Evolutionary conservation across 129 eudicot genomes (phyloP).

Genomic region (Flaveria linearis): DNA sequence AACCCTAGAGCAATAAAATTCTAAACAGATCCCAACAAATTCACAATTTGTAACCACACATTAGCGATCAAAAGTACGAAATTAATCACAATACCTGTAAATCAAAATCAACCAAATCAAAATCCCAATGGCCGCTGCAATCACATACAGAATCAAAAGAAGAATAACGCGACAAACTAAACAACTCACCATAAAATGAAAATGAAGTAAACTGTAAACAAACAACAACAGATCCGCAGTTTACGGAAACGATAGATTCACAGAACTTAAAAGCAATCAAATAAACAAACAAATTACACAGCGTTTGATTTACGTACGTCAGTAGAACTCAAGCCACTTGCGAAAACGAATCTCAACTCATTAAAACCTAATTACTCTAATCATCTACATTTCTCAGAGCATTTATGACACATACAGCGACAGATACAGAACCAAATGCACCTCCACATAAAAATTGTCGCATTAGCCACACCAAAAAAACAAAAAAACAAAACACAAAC

Average conservation of each 20-base stretch:
- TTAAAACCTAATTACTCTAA: constrained; percentile 30
- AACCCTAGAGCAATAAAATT: constrained; percentile 16
- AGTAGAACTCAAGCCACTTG: constrained; percentile 14
- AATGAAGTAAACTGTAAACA: constrained; percentile 13
- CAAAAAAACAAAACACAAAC: neutral
- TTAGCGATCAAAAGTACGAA: neutral
- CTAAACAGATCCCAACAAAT: constrained; percentile 42
- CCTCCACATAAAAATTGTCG: constrained; percentile 13
- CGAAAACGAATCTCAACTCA: neutral
- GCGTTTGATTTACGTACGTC: neutral
- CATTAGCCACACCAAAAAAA: constrained; percentile 21
- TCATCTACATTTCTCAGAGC: constrained; percentile 16
- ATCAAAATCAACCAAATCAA: constrained; percentile 22
- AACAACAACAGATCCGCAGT: constrained; percentile 29
- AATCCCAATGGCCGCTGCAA: neutral
- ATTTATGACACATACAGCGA: constrained; percentile 30
- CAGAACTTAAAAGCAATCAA: constrained; percentile 4
- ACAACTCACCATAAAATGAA: constrained; percentile 5
- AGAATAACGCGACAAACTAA: constrained; percentile 14
- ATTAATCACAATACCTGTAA: constrained; percentile 27
- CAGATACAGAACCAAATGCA: constrained; percentile 20
- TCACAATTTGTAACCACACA: constrained; percentile 27
- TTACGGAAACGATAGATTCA: constrained; percentile 25
- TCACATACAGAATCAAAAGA: constrained; percentile 11
- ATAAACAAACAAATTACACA: constrained; percentile 15